These are phyloP conservation scores for Fraxinus baroniana DNA, from an alignment of 305 asterid species.

Conservation along the genomic window DNA sequence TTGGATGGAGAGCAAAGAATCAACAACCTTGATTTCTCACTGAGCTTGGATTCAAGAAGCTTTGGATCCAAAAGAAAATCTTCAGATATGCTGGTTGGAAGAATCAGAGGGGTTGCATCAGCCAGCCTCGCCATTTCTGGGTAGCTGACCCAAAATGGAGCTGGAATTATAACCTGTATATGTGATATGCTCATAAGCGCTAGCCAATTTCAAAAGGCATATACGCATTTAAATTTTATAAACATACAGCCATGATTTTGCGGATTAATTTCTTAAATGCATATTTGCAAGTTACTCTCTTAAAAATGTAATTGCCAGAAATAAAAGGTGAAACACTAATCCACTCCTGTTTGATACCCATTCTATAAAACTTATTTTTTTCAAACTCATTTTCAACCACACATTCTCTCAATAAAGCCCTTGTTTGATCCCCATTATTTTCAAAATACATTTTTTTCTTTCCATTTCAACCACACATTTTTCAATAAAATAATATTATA, in stretches of 20 bases:
- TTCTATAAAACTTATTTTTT: no score
- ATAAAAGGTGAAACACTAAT: background rate
- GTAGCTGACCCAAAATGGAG: constrained; percentile 98
- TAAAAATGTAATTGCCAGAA: background rate
- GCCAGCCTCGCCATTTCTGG: constrained; percentile 98
- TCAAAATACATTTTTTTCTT: no score
- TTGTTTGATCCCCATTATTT: no score
- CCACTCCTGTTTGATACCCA: no score
- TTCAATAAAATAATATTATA: no score
- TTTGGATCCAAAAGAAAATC: constrained; percentile 79
- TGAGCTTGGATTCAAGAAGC: constrained; percentile 75
- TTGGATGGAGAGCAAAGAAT: constrained; percentile 97
- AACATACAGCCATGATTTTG: constrained; percentile 63
- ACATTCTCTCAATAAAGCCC: no score
- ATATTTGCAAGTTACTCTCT: background rate
- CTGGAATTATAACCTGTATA: constrained; percentile 83
- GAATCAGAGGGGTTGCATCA: constrained; percentile 83
- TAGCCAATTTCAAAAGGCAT: background rate
- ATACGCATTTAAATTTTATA: background rate
- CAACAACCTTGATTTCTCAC: constrained; percentile 76
- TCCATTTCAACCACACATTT: no score
- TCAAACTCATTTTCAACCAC: no score
- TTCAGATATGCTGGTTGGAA: constrained; percentile 73
- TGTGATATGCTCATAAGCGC: constrained; percentile 8
- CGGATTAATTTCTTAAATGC: background rate